Evolutionary conservation across 257 asterid genomes (phyloP).

Genomic region (Rauvolfia tetraphylla): DNA sequence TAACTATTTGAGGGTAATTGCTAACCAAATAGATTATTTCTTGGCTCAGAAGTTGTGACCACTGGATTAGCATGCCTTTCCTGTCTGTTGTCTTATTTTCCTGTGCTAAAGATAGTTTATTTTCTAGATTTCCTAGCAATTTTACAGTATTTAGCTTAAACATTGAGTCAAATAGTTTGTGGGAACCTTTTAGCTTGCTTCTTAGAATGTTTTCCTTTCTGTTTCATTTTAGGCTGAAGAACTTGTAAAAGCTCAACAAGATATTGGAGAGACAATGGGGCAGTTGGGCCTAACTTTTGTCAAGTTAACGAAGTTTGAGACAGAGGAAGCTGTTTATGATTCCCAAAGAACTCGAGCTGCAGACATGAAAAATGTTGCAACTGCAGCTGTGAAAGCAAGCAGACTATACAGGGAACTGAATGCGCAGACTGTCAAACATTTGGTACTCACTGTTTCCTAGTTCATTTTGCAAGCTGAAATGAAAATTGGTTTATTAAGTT

Average conservation of each 20-base stretch:
- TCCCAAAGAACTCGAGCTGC: conserved; percentile 80
- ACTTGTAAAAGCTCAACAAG: conserved; percentile 92
- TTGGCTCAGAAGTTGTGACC: neutral
- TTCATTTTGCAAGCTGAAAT: conserved; percentile 2
- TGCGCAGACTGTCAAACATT: conserved; percentile 92
- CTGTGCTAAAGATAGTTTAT: neutral
- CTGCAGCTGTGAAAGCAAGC: conserved; percentile 96
- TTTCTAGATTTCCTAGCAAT: neutral
- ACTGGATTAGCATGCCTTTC: neutral
- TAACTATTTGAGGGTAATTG: neutral
- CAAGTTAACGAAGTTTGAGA: conserved; percentile 88
- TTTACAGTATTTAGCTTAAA: neutral
- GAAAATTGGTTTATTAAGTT: neutral
- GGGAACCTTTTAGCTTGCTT: neutral
- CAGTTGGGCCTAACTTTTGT: conserved; percentile 92
- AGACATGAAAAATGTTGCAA: conserved; percentile 91
- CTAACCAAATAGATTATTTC: neutral
- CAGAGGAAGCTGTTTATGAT: conserved; percentile 79
- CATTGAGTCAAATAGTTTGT: neutral
- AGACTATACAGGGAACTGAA: conserved; percentile 88
- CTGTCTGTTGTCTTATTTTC: neutral
- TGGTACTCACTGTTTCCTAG: conserved; percentile 39
- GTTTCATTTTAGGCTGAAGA: conserved; percentile 68
- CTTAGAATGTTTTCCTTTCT: conserved; percentile 1
- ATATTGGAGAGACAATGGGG: conserved; percentile 94